These are phyloP conservation scores for Sporodiniella umbellata DNA, from an alignment of 371 early-diverging fungal species.

Conservation along the genomic window DNA sequence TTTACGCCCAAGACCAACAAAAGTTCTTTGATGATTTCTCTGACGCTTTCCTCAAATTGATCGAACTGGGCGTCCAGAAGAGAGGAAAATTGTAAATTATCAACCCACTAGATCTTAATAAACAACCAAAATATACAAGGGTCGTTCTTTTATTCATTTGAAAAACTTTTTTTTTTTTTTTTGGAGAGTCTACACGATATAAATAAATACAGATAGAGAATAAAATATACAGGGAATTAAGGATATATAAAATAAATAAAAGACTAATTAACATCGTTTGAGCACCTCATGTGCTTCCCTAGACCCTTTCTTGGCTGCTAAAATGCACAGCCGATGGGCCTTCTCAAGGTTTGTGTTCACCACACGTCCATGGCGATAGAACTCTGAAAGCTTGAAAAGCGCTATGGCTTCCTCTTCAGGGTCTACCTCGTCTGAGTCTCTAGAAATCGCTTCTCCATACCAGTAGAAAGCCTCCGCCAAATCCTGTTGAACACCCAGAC, in stretches of 20 bases:
- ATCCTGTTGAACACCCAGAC: slow-evolving; percentile 74
- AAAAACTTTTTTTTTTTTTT: background rate
- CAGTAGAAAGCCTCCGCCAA: slow-evolving; percentile 70
- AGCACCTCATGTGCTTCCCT: slow-evolving; percentile 14
- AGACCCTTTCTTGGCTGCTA: slow-evolving; percentile 26
- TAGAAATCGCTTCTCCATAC: slow-evolving; percentile 66
- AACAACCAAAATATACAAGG: background rate
- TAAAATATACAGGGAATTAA: background rate
- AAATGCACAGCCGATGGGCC: slow-evolving; percentile 21
- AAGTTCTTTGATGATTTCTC: slow-evolving; percentile 80
- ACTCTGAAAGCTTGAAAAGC: slow-evolving; percentile 34
- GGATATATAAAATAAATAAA: background rate
- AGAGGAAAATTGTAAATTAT: slow-evolving; percentile 40
- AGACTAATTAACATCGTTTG: no score
- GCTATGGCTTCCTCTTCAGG: slow-evolving; percentile 29
- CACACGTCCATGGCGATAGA: slow-evolving; percentile 28
- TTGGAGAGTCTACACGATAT: no score
- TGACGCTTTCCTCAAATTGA: slow-evolving; percentile 73
- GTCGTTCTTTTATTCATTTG: background rate
- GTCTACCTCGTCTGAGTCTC: slow-evolving; percentile 26
- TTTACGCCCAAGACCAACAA: slow-evolving; percentile 77
- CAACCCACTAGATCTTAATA: no score
- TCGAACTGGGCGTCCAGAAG: slow-evolving; percentile 75
- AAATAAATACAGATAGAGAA: background rate
- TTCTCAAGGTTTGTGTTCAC: slow-evolving; percentile 12